Evolutionary conservation across 352 stramenopile species (phyloP).

Genomic region (Elongisporangium undulatum): DNA sequence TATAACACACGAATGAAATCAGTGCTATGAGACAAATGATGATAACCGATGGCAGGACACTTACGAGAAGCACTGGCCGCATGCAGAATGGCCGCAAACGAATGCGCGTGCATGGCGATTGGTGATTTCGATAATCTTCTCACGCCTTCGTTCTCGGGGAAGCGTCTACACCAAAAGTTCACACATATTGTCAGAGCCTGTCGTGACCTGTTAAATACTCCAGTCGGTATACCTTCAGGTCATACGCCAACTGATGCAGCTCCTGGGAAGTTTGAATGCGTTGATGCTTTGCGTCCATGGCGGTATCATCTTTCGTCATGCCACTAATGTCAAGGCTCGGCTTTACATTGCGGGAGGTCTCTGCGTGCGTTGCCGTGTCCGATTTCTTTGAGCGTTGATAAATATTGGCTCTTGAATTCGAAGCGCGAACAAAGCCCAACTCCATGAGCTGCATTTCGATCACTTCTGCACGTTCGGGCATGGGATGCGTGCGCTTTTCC

Average conservation of each 20-base stretch:
- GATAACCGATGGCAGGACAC: background rate
- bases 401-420: constrained; percentile 8
- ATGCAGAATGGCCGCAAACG: constrained; percentile 48
- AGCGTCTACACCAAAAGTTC: constrained; percentile 22
- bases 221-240: too few species aligned
- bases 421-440: constrained; percentile 40
- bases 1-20: background rate
- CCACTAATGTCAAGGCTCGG: background rate
- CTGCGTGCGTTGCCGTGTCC: too few species aligned
- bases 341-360: too few species aligned
- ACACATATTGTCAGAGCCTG: constrained; percentile 1
- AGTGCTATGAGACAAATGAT: background rate
- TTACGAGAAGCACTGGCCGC: constrained; percentile 57
- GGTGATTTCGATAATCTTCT: constrained; percentile 45
- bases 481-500: constrained; percentile 9
- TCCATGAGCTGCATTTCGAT: constrained; percentile 35
- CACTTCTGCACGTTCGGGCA: constrained; percentile 31
- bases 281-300: background rate
- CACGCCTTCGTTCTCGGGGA: constrained; percentile 29
- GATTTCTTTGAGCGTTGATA: too few species aligned
- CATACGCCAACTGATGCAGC: constrained; percentile 55
- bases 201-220: too few species aligned
- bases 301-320: constrained; percentile 7
- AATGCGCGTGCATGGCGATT: constrained; percentile 38
- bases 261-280: constrained; percentile 30